Evolutionary conservation across 768 basidiomycete genomes (phyloP).

Genomic region (Termitomyces sp.): DNA sequence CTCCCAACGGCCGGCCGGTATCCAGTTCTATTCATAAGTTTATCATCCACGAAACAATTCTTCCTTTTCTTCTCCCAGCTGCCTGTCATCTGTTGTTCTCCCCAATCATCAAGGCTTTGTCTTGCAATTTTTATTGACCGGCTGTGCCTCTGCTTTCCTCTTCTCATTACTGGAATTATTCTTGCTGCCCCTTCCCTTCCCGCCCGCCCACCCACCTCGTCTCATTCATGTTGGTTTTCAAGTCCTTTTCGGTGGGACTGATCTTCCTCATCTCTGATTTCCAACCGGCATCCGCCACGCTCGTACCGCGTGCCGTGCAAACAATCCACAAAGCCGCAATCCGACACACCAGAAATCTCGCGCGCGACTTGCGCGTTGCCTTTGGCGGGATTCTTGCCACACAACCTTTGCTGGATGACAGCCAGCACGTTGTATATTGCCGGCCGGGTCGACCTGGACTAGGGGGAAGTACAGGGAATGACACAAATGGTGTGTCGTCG

Average conservation of each 20-base stretch:
- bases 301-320: slow-evolving; percentile 41
- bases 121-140: slow-evolving; percentile 16
- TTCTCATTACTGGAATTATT: slow-evolving; percentile 17
- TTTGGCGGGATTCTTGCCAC: slow-evolving; percentile 52
- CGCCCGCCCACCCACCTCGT: background rate
- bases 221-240: slow-evolving; percentile 22
- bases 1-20: slow-evolving; percentile 22
- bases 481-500: slow-evolving; percentile 1
- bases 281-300: slow-evolving; percentile 24
- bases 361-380: slow-evolving; percentile 66
- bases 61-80: slow-evolving; percentile 14
- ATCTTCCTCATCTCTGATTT: slow-evolving; percentile 32
- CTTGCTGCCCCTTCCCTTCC: slow-evolving; percentile 7
- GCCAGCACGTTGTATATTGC: slow-evolving; percentile 39
- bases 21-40: slow-evolving; percentile 21
- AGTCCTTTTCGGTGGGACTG: slow-evolving; percentile 32
- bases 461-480: slow-evolving; percentile 18
- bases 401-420: slow-evolving; percentile 24
- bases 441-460: slow-evolving; percentile 31
- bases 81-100: slow-evolving; percentile 6
- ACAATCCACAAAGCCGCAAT: slow-evolving; percentile 53
- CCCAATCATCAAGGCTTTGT: slow-evolving; percentile 10
- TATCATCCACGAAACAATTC: slow-evolving; percentile 2
- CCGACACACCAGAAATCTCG: slow-evolving; percentile 57
- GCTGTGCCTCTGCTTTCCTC: slow-evolving; percentile 22